phyloP scores from a whole-genome alignment of 352 stramenopile genomes.

The Globisporangium acanthophoron region DNA sequence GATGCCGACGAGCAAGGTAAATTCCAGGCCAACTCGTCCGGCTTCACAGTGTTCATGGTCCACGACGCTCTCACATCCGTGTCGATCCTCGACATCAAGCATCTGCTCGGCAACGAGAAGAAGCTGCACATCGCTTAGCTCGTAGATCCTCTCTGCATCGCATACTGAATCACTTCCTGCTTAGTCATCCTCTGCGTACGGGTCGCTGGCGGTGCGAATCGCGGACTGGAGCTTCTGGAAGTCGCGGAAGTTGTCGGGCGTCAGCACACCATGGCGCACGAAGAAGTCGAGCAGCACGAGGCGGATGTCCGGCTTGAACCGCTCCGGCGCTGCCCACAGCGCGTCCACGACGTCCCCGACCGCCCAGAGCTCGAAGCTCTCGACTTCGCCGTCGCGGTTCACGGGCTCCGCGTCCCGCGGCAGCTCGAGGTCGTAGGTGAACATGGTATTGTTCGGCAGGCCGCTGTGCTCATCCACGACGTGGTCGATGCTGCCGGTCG shows the following conservation, averaged over 20 bases:
- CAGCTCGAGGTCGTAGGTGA: constrained; percentile 62
- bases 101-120: constrained; percentile 19
- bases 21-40: constrained; percentile 1
- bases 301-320: constrained; percentile 71
- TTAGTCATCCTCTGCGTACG: constrained; percentile 8
- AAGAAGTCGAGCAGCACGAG: constrained; percentile 63
- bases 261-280: constrained; percentile 55
- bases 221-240: constrained; percentile 37
- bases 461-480: constrained; percentile 47
- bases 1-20: constrained; percentile 19
- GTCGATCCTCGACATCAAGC: constrained; percentile 31
- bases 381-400: constrained; percentile 60
- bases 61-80: constrained; percentile 19
- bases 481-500: constrained; percentile 51
- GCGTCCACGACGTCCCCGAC: constrained; percentile 29
- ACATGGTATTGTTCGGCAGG: constrained; percentile 65
- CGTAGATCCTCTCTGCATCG: neutral
- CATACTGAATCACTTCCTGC: neutral
- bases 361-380: constrained; percentile 48
- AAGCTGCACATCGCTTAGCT: constrained; percentile 11
- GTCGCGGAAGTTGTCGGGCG: constrained; percentile 43
- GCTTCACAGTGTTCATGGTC: too few species aligned
- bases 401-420: constrained; percentile 24
- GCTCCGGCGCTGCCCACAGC: constrained; percentile 38
- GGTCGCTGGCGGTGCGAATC: constrained; percentile 20